A percentile compares a stretch with the other conserved stretches of the same genome.
These are phyloP conservation scores for Colletotrichum tamarilloi DNA, from an alignment of 2,329 filamentous ascomycete genomes.

Conservation along the genomic window DNA sequence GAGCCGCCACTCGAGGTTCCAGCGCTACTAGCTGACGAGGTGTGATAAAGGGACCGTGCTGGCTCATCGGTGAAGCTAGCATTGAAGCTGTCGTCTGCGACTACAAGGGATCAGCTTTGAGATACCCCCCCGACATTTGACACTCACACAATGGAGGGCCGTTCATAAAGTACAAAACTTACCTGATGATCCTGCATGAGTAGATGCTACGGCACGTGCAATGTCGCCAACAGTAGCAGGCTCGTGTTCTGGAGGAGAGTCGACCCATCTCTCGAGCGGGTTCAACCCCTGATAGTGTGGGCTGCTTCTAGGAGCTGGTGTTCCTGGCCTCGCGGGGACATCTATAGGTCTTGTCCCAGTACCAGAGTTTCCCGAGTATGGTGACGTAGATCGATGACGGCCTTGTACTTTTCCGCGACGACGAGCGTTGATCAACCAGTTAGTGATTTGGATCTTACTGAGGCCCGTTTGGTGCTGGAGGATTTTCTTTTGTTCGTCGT, in stretches of 20 bases:
- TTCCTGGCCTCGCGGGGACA: constrained; percentile 22
- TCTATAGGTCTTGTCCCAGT: constrained; percentile 10
- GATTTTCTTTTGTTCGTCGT: constrained; percentile 23
- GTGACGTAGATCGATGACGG: constrained; percentile 46
- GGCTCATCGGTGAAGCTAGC: constrained; percentile 13
- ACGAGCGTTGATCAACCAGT: constrained; percentile 31
- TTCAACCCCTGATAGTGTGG: constrained; percentile 21
- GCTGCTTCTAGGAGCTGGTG: constrained; percentile 10
- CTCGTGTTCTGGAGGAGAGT: constrained; percentile 41
- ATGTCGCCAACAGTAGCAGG: constrained; percentile 37
- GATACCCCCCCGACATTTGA: no score
- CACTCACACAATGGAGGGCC: no score
- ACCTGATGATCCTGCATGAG: constrained; percentile 18
- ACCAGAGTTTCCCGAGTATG: constrained; percentile 35
- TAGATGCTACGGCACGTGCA: constrained; percentile 36
- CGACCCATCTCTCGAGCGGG: constrained; percentile 30
- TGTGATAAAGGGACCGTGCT: constrained; percentile 20
- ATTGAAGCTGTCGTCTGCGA: constrained; percentile 14
- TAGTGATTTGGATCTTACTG: constrained; percentile 32
- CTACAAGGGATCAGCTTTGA: neutral
- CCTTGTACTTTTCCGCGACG: constrained; percentile 58
- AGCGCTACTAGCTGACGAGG: constrained; percentile 38
- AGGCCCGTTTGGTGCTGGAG: constrained; percentile 24
- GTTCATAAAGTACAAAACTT: constrained; percentile 25
- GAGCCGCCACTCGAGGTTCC: constrained; percentile 35